Evolutionary conservation across 2,329 filamentous ascomycete genomes (phyloP), one percentile per base, ranked within the genome.

Genomic region (Chaetomium olivaceum): DNA sequence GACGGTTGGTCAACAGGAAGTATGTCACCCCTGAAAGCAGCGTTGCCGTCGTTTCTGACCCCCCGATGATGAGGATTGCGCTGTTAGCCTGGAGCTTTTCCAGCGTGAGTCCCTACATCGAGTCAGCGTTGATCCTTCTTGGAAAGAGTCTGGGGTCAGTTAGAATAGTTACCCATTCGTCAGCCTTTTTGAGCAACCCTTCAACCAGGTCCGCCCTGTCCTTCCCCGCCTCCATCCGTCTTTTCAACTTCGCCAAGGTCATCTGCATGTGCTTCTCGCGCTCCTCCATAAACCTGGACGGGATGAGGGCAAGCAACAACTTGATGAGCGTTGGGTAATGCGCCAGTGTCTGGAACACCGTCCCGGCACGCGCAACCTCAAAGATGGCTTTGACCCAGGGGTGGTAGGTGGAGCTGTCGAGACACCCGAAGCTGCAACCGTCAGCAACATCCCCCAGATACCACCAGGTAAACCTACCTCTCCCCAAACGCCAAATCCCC

Each of bases 11-110:
- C 2, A 81, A 71, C 9, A 84, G 73, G 4, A 80, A 71, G 65
- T 77, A 84, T 0, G 74, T 69, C 67, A 75, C 70, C 68, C 80
- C 71, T 67, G 76, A 73, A 19, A 84, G 74, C 2, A 80, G 73
- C 0, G 81, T 83, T 0, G 82, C 80, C 0, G 82, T 83, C 5
- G 83, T 85, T 69, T 85, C 83, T 3, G 80, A 81, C 4, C 83
- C 82, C 6, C 81, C 82, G 16, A 81, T 73, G 33, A 84, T 74
- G 3, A 80, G 70, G 12, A 76, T 68, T n/a, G 67, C 62, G 58
- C 70, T 69, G 61, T 72, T 72, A 1, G 67, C 69, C 33, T 71
- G 68, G 6, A 71, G 65, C 33, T 71, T 68, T 48, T 68, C 70
- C n/a, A 72, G 64, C 0, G 68, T 72, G 8, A 71, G 65, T 2